Conservation (phyloP, 306 rosid species). For the Vigna angularis region DNA sequence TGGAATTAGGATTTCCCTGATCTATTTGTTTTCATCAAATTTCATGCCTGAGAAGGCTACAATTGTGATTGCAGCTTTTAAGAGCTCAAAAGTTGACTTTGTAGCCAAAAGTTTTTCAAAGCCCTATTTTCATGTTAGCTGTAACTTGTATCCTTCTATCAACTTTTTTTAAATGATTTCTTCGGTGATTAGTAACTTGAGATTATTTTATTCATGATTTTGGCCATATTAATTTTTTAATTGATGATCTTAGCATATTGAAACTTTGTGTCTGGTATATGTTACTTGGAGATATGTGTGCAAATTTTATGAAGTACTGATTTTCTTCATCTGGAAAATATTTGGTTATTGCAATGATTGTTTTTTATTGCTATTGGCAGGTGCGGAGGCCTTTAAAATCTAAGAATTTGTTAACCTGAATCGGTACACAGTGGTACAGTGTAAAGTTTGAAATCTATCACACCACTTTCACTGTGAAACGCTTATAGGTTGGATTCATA, state of each 20-base stretch:
- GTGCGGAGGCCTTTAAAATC: constrained; percentile 8
- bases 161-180: not conserved
- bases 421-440: constrained; percentile 19
- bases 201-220: not conserved
- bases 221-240: not conserved
- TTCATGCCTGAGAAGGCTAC: not conserved
- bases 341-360: constrained; percentile 19
- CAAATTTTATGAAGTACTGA: constrained; percentile 8
- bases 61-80: not conserved
- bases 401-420: constrained; percentile 17
- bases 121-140: not conserved
- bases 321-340: not conserved
- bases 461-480: not conserved
- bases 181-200: not conserved
- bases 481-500: constrained; percentile 5
- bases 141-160: not conserved
- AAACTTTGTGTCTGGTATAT: not conserved
- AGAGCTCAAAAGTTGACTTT: not conserved
- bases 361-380: constrained; percentile 42
- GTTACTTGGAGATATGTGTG: not conserved
- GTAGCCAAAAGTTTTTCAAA: not conserved
- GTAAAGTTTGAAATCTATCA: not conserved
- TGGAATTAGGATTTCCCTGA: not conserved
- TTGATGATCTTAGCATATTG: not conserved
- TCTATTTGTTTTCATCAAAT: not conserved